Evolutionary conservation across 2,329 filamentous ascomycete species (phyloP).

Genomic region (Alternaria viburni): DNA sequence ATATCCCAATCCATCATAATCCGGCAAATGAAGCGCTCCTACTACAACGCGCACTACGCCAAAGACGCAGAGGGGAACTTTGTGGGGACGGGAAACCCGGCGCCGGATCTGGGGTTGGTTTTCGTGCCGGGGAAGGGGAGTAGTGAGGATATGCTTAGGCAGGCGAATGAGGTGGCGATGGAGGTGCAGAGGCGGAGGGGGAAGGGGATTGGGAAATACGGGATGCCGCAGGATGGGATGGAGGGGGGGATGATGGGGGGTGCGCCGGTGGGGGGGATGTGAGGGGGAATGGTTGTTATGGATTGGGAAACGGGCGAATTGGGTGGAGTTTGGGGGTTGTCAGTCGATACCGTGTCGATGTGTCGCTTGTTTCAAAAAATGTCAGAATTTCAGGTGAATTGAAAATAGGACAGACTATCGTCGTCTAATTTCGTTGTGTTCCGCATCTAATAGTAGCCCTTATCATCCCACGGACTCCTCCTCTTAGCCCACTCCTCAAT

Average conservation of each 20-base stretch:
- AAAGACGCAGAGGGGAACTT: conserved; percentile 39
- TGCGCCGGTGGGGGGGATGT: not conserved
- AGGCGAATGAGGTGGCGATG: conserved; percentile 36
- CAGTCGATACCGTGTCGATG: not conserved
- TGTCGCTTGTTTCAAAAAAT: too few species aligned
- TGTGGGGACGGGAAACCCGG: conserved; percentile 29
- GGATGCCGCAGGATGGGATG: not conserved
- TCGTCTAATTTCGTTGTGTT: too few species aligned
- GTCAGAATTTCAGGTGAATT: too few species aligned
- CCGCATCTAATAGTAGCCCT: conserved; percentile 12
- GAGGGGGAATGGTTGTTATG: not conserved
- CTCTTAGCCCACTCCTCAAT: conserved; percentile 49
- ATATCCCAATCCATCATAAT: conserved; percentile 3
- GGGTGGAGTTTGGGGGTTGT: not conserved
- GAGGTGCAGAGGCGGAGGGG: conserved; percentile 20
- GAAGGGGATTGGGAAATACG: conserved; percentile 15
- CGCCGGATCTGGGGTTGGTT: conserved; percentile 32
- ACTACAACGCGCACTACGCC: conserved; percentile 38
- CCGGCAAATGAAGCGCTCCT: conserved; percentile 27
- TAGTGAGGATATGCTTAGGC: conserved; percentile 32
- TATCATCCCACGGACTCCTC: conserved; percentile 27
- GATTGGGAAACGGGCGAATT: not conserved
- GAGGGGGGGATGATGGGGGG: not conserved
- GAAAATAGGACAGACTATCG: too few species aligned
- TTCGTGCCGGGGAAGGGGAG: conserved; percentile 40